Evolutionary conservation across 139 green algal species (phyloP), one percentile per base, ranked within the genome.

Genomic region (Asterochloris sp.): DNA sequence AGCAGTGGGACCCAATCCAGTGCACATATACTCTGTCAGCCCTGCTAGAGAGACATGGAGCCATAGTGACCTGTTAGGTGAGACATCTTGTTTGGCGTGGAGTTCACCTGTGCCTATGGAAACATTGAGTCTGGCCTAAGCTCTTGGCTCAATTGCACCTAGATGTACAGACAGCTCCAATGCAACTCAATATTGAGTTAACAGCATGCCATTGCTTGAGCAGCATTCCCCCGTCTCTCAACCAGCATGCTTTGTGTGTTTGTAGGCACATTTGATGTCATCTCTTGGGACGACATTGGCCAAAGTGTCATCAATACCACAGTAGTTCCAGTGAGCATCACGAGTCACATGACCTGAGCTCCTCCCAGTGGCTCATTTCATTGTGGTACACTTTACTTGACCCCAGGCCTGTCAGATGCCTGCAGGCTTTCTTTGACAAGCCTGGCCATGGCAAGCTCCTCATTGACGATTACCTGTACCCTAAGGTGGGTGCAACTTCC

Each of bases 401-500:
- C 66, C 66, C 9, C 9, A 26, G 8, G 8, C 64, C 64, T 24
- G 16, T 16, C 16, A 71, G 2, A 13, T 21, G 17, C 38, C 29
- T 79, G 71, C 60, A 83, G 80, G 69, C 64, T 26, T 69, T 79
- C 28, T 54, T 78, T 13, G n/a, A 38, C 16, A 29, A 73, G 24
- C 38, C 69, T 19, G 79, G 79, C 21, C 79, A 83, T 62, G 79
- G 79, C 67, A 83, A 83, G 47, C 79, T 83, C 11, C 61, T 83
- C 24, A 14, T 83, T 54, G 80, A 83, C 63, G 29, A 54, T n/a
- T 27, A 12, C 60, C 54, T 83, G 80, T 83, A 83, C 60, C 80
- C 80, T 14, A 29, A 73, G 24, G 38, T 54, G 4, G 6, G 38
- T 54, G 38, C 38, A 10, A 10, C 6, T 6, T 54, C 38, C 38